Percentiles rank a stretch among this genome's conserved stretches.
phyloP scores from a whole-genome alignment of 202 grass and related monocot genomes.

The Setaria viridis region DNA sequence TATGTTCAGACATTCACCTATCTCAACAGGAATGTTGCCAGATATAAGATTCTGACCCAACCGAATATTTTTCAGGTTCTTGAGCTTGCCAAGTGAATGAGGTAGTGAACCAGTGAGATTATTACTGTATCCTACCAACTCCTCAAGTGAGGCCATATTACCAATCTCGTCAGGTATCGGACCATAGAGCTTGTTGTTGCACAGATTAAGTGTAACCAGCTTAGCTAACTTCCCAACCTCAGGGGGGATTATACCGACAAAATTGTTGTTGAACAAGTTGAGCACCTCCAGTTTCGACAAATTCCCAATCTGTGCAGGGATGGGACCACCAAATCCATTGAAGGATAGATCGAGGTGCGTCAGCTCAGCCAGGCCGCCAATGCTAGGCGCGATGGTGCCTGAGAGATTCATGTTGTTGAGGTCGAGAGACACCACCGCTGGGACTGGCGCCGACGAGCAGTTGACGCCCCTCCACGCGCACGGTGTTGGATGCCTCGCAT shows the following conservation, averaged over 20 bases:
- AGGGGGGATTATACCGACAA: constrained; percentile 59
- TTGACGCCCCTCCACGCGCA: constrained; percentile 84
- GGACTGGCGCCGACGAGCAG: constrained; percentile 56
- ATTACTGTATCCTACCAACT: constrained; percentile 89
- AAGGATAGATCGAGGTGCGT: constrained; percentile 75
- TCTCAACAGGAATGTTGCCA: constrained; percentile 82
- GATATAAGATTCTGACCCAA: constrained; percentile 89
- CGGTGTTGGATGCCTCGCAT: constrained; percentile 52
- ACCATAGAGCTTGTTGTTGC: constrained; percentile 87
- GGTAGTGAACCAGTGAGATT: constrained; percentile 86
- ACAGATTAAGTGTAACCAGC: constrained; percentile 73
- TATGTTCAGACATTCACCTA: constrained; percentile 73
- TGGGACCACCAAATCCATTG: constrained; percentile 73
- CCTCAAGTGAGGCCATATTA: constrained; percentile 69
- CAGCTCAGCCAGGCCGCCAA: constrained; percentile 67
- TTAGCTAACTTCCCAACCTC: constrained; percentile 70
- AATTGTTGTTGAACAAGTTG: constrained; percentile 79
- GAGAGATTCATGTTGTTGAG: constrained; percentile 83
- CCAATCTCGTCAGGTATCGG: constrained; percentile 81
- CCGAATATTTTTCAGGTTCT: constrained; percentile 75
- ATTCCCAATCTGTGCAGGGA: constrained; percentile 73
- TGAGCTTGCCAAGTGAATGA: constrained; percentile 69
- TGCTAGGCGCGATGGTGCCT: constrained; percentile 62
- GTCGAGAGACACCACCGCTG: constrained; percentile 61
- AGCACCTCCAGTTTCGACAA: constrained; percentile 63